Base-by-base conservation (phyloP, 2,329 filamentous ascomycete species). In the Cryphonectria carpinicola region DNA sequence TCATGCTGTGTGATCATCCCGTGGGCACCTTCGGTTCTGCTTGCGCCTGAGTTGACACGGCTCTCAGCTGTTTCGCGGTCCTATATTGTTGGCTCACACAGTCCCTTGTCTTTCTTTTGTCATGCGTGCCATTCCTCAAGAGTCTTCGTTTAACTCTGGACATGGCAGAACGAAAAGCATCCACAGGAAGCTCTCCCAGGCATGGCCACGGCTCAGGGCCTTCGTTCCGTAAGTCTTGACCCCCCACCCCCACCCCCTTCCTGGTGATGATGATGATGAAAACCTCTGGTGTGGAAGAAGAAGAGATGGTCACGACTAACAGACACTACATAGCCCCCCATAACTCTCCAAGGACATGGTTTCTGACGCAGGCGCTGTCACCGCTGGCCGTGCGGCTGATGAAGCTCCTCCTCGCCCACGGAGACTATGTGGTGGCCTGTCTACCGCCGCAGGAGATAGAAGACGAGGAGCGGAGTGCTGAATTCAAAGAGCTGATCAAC, bases 401-500 rank as follows among this genome's bases (percentile, higher is more conserved):
- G 68, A 90, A 92, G 68, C 89, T 93, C 76, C 86, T 97, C 60
- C 90, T 98, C 64, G 89, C 89, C n/a, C 94, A 98, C 81, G 95
- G 96, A 65, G 96, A 98, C 81, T 95, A 92, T 79, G 92, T 97
- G 63, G 92, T 95, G 64, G 92, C 94, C 6, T 96, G 95, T 68
- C 86, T 98, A 46, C 89, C 93, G 64, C 92, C 93, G 3, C 84
- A 87, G 66, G 93, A 96, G 80, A 91, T 95, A 74, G 92, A 95
- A 76, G 88, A 95, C 79, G 91, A 91, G 54, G 87, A 88, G 63
- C 89, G 93, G 74, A 93, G 91, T 79, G 86, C 89, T 76, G 93
- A 95, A 80, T 97, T 97, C 80, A 90, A 92, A 70, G 89, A 89
- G 73, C 92, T 97, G 74, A 86, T 97, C 70, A 89, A 91, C 73